These are phyloP conservation scores for Ochromonas danica DNA, from an alignment of 108 stramenopile species.

Conservation along the genomic window DNA sequence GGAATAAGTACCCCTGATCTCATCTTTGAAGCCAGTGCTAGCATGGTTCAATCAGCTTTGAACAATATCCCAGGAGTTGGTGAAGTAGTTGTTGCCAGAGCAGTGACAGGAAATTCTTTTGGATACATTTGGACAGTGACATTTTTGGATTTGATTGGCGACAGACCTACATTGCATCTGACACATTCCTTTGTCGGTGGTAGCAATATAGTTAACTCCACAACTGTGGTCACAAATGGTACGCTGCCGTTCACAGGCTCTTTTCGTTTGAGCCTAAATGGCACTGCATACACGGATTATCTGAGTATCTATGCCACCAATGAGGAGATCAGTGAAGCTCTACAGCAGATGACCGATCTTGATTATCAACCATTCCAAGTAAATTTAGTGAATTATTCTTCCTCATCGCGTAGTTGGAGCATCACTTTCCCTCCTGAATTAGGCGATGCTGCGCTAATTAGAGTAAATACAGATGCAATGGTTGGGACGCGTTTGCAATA, in stretches of 20 bases:
- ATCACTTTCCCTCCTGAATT: background rate
- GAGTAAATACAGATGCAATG: background rate
- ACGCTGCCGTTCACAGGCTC: conserved; percentile 3
- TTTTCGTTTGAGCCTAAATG: background rate
- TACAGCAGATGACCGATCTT: too few species aligned
- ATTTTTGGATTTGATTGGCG: conserved; percentile 1
- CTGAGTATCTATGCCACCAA: background rate
- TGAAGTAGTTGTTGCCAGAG: conserved; percentile 23
- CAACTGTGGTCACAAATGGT: background rate
- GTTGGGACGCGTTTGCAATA: too few species aligned
- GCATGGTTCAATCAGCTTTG: conserved; percentile 1
- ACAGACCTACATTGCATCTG: background rate
- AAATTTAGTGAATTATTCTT: background rate
- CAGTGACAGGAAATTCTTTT: conserved; percentile 18
- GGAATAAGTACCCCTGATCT: background rate
- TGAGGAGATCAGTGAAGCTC: too few species aligned
- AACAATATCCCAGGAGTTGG: background rate
- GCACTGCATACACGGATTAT: background rate
- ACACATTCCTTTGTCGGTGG: background rate
- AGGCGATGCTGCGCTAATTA: background rate
- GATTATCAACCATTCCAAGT: too few species aligned
- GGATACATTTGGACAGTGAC: conserved; percentile 25
- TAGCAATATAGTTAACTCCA: background rate
- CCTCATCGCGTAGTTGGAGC: background rate
- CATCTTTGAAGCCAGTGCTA: background rate